Evolutionary conservation across 2,329 filamentous ascomycete genomes (phyloP), one percentile per base, ranked within the genome.

Genomic region (Didymosphaeria variabile): DNA sequence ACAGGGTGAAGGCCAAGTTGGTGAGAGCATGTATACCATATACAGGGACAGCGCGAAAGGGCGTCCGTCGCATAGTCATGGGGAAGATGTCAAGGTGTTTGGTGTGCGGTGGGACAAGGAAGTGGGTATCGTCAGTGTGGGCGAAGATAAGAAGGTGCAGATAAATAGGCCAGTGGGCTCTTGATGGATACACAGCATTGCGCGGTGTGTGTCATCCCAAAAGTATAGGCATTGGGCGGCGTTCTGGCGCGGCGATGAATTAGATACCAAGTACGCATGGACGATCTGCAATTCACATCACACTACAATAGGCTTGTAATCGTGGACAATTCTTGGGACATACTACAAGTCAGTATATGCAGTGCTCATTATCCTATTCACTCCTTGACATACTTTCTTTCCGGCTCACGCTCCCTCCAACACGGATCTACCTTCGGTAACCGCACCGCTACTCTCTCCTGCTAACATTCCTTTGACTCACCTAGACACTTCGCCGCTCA

Each of bases 81-180:
- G 94, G 1, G 92, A 95, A 61, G 93, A 93, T 26, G 87, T 90
- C 64, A 98, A 98, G 85, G 93, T 99, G 52, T 92, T 98, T 78
- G 87, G 88, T 36, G 91, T 98, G 5, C 86, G 84, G 61, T 99
- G 95, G 95, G 92, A 97, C 78, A 83, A 85, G 76, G 87, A 88
- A 7, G 88, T 96, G 74, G 96, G 95, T 1, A 94, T 99, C 75
- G 91, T 97, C 47, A 96, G 92, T 72, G 93, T 85, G 46, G 93
- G 94, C 17, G 94, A 98, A 85, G 95, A 99, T 76, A 97, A 95
- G 82, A 89, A 88, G 82, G 89, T 99, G 71, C 95, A 99, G 83
- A 88, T 99, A 62, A 97, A 99, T 63, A 66, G 73, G 31, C 64
- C 71, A 9, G 59, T 72, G 29, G 68, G 68, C 10, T 65, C 62